Base-by-base conservation (phyloP, 148 eudicot genomes). In the Amaranthus palmeri region DNA sequence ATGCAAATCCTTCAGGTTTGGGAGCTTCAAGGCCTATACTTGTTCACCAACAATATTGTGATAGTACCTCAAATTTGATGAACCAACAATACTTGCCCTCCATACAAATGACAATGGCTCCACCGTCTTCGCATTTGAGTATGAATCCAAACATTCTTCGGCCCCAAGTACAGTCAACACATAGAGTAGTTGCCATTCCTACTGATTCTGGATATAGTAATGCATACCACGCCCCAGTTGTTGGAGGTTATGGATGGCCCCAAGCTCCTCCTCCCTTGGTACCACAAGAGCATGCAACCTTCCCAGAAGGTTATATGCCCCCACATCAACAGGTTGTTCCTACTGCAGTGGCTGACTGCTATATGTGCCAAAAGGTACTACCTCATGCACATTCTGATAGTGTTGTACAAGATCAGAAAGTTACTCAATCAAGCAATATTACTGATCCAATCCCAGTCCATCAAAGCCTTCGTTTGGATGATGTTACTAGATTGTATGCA, bases 381-480 rank as follows among this genome's bases (percentile, higher is more conserved):
- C 97, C 98, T 54, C 98, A 93, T 82, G 96, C 93, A 56, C 97
- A 93, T 83, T 93, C 98, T 7, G 98, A 93, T 74, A 71, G 87
- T 25, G 61, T 89, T 4, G 88, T 86, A 47, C 91, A 86, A 65
- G 90, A 87, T 46, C 86, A 76, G 69, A 89, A 79, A 78, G 86
- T 79, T 61, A 73, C 76, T 74, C 77, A 85, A 72, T 44, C 80
- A 47, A 70, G 72, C 73, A 70, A 82, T 49, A 36, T 53, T 4
- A 57, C 88, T 72, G 96, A 89, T 72, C 43, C 74, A 47, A 85
- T 74, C 70, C 57, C 88, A 11, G 70, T 70, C 63, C 83, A 86
- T 81, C 87, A 80, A 8, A 87, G 96, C 81, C 86, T 87, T 64
- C 83, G 45, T 67, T 10, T 81, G 71, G 97, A 85, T 41, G 86